Evolutionary conservation across 768 basidiomycete species (phyloP), one percentile per base, ranked within the genome.

Genomic region (Leucocoprinus birnbaumii): DNA sequence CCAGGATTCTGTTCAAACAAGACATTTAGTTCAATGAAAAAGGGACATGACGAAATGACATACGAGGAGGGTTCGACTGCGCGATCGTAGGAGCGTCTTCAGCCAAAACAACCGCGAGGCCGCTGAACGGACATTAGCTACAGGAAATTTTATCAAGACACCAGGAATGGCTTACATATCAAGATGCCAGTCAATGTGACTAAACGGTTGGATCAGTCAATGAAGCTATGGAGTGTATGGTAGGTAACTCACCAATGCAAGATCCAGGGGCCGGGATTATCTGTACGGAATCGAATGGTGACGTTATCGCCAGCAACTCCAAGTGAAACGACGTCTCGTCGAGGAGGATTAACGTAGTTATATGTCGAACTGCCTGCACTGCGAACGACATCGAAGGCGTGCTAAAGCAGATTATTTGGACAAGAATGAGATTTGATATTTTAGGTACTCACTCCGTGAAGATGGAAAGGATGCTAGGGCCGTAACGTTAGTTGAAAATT

Each of bases 221-320:
- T 14, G n/a, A 21, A 8, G 0, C 8, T 18, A 46, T 11, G 11
- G 2, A 3, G 18, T 21, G 3, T 43, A 18, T 44, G 35, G 26
- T 21, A 0, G 2, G 25, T 10, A 25, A n/a, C 60, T 25, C 27
- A 63, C 62, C 62, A 63, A 43, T 61, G 62, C n/a, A 63, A 35
- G 43, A 63, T 58, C 60, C 60, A 63, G 22, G 62, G 62, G 6
- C 62, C 62, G 19, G 60, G 51, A 65, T 85, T 86, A 62, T 86
- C 80, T 2, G 83, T 83, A 19, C 68, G 62, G 71, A 83, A 85
- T 11, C 83, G 75, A 43, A 85, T 65, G 13, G 57, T 58, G 2
- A 58, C 55, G 19, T 63, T 58, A 37, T 63, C 62, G 3, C 51
- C 38, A 16, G 43, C 43, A 38, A 44, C 51, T 24, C 62, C 56